Conservation (phyloP, 208 protist genomes). For the Leishmania turanica region DNA sequence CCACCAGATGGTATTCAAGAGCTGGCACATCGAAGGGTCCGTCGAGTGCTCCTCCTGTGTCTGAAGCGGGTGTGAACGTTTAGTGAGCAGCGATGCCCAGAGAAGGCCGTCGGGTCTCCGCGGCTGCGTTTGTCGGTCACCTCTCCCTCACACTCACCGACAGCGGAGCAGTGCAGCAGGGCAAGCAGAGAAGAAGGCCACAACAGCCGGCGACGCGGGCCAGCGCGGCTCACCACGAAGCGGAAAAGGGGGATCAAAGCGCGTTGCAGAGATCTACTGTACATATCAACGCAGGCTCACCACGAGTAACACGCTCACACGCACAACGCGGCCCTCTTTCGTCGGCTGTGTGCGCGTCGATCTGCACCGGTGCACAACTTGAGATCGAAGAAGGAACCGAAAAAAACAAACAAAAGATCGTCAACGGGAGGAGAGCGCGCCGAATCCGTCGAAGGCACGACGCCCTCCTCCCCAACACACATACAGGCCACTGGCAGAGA, state of each 20-base stretch:
- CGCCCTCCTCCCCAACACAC: neutral
- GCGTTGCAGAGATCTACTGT: neutral
- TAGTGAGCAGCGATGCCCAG: neutral
- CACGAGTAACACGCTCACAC: neutral
- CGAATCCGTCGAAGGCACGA: neutral
- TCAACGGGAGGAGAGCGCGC: neutral
- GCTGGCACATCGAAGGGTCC: no score
- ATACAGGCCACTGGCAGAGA: neutral
- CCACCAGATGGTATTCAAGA: neutral
- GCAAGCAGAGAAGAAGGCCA: neutral
- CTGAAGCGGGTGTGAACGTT: neutral
- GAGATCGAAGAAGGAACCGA: neutral
- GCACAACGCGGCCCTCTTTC: neutral
- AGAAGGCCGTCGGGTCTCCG: neutral
- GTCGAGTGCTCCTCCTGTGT: neutral
- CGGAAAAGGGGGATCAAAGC: slow-evolving; percentile 14
- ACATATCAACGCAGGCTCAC: neutral
- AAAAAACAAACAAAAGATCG: neutral
- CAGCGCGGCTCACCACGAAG: neutral
- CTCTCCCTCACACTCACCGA: neutral
- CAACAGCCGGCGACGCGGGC: neutral
- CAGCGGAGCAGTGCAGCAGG: neutral
- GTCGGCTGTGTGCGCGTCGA: neutral
- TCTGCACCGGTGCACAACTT: neutral
- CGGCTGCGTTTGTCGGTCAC: neutral